Percentiles rank a stretch among this genome's conserved stretches.
Evolutionary conservation across 768 basidiomycete species (phyloP).

Genomic region (Dioszegia hungarica): DNA sequence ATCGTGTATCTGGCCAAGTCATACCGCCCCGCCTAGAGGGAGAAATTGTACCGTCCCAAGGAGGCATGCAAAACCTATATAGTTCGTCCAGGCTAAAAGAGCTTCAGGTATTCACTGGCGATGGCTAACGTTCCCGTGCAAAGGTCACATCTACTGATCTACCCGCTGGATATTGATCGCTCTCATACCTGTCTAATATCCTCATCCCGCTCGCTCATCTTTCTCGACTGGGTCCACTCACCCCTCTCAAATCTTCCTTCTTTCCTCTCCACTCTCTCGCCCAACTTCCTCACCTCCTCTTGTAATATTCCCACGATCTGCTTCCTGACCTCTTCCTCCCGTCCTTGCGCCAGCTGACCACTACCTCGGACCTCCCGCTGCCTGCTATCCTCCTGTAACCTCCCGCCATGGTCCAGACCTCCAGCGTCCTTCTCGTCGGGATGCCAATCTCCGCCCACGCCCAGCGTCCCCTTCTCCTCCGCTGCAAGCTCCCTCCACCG

Average conservation of each 20-base stretch:
- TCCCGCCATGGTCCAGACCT: neutral
- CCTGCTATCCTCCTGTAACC: slow-evolving; percentile 16
- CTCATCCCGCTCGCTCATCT: too few species aligned
- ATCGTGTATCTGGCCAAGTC: too few species aligned
- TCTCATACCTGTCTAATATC: too few species aligned
- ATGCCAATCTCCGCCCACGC: slow-evolving; percentile 34
- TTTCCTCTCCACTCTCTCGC: slow-evolving; percentile 27
- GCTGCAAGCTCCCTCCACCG: slow-evolving; percentile 35
- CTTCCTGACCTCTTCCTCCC: slow-evolving; percentile 53
- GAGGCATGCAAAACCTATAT: too few species aligned
- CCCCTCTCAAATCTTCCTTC: slow-evolving; percentile 44
- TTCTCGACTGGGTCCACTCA: slow-evolving; percentile 37
- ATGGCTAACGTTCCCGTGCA: too few species aligned
- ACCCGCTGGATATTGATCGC: too few species aligned
- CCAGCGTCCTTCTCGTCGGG: neutral
- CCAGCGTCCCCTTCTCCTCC: slow-evolving; percentile 21
- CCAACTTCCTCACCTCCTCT: slow-evolving; percentile 40
- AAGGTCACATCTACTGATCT: too few species aligned
- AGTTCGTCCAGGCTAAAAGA: too few species aligned
- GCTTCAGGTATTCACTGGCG: too few species aligned
- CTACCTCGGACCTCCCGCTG: slow-evolving; percentile 28
- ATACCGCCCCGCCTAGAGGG: too few species aligned
- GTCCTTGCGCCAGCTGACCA: slow-evolving; percentile 31
- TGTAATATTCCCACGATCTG: slow-evolving; percentile 56
- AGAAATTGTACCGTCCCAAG: too few species aligned